Conservation (phyloP, 208 protist genomes). For the Leishmania guyanensis region DNA sequence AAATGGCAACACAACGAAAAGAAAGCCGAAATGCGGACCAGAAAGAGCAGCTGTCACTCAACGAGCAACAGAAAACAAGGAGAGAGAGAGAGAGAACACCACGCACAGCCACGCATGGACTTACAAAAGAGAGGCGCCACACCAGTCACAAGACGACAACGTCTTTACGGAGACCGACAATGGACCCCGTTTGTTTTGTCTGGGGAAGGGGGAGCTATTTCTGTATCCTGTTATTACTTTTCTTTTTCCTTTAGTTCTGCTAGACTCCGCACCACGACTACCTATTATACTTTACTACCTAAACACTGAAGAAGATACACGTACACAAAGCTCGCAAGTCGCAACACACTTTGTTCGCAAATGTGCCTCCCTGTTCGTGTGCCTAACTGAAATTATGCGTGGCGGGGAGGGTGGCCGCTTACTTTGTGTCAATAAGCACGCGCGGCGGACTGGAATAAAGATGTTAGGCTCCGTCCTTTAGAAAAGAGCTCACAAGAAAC, state of each 20-base stretch:
- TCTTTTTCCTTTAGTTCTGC: conserved; percentile 23
- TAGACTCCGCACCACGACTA: conserved; percentile 8
- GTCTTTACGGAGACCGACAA: too few species aligned
- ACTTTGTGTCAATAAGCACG: background rate
- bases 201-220: background rate
- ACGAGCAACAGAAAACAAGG: background rate
- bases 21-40: background rate
- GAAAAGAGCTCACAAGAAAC: background rate
- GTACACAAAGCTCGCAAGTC: background rate
- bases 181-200: background rate
- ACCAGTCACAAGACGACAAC: too few species aligned
- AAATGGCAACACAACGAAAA: background rate
- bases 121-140: too few species aligned
- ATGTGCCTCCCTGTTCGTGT: background rate
- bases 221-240: background rate
- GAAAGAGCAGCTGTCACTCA: too few species aligned
- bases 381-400: background rate
- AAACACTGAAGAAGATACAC: background rate
- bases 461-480: background rate
- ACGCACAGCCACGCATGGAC: background rate
- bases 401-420: background rate
- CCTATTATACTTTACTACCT: background rate
- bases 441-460: too few species aligned
- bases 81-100: background rate
- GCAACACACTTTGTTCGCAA: background rate